phyloP scores from a whole-genome alignment of 208 protist genomes.

The Hexamita inflata region DNA sequence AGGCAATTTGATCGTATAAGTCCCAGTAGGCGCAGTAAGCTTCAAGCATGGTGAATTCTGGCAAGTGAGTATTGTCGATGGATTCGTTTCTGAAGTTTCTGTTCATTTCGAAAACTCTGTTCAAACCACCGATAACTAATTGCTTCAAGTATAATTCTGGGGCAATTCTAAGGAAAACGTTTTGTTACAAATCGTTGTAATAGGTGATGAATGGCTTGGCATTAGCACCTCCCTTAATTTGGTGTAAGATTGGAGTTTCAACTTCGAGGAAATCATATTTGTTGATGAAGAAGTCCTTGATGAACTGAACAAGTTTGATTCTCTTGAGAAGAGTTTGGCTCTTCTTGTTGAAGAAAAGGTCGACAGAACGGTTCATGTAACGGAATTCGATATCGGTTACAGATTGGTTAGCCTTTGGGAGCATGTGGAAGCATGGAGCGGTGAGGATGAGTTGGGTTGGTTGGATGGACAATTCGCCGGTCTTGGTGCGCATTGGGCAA shows the following conservation, averaged over 20 bases:
- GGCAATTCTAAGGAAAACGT: slow-evolving; percentile 91
- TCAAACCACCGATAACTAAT: slow-evolving; percentile 93
- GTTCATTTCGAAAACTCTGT: slow-evolving; percentile 98
- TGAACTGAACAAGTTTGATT: slow-evolving; percentile 78
- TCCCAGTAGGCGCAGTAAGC: slow-evolving; percentile 98
- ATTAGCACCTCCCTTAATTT: slow-evolving; percentile 89
- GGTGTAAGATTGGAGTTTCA: slow-evolving; percentile 90
- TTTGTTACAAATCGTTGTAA: slow-evolving; percentile 94
- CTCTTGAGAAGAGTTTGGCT: slow-evolving; percentile 73
- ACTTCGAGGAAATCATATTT: slow-evolving; percentile 63
- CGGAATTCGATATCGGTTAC: slow-evolving; percentile 28
- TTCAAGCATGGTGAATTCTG: slow-evolving; percentile 99
- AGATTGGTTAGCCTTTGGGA: slow-evolving; percentile 58
- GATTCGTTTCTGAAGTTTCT: slow-evolving; percentile 97
- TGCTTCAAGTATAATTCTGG: slow-evolving; percentile 98
- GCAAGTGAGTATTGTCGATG: slow-evolving; percentile 88
- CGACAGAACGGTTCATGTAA: slow-evolving; percentile 80
- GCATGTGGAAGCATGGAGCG: slow-evolving; percentile 89
- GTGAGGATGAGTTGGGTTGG: slow-evolving; percentile 54
- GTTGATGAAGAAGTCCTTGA: slow-evolving; percentile 87
- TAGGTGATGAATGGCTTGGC: slow-evolving; percentile 95
- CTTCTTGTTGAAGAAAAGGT: slow-evolving; percentile 89
- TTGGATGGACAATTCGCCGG: slow-evolving; percentile 62
- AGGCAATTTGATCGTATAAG: slow-evolving; percentile 93
- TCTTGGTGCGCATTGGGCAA: slow-evolving; percentile 53